Percentiles rank a stretch among this genome's conserved stretches.
Conservation (phyloP, 345 rosid genomes). For the Aquilaria sinensis region DNA sequence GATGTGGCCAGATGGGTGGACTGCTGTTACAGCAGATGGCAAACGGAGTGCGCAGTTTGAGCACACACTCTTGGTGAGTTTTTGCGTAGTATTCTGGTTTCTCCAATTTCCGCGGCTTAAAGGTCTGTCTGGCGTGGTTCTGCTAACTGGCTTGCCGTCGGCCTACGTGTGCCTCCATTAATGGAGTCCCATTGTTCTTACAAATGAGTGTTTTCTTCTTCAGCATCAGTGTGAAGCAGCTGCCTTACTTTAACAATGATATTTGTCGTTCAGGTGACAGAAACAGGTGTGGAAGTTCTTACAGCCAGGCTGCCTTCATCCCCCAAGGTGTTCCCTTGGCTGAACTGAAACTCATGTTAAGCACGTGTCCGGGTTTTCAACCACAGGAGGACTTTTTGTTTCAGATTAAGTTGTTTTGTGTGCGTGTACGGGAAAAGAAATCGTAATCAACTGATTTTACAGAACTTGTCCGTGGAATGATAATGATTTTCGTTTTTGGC, state of each 20-base stretch:
- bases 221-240: background rate
- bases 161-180: background rate
- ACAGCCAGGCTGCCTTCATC: conserved; percentile 84
- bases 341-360: conserved; percentile 14
- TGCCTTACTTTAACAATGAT: background rate
- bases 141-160: background rate
- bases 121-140: background rate
- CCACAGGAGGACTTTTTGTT: background rate
- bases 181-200: background rate
- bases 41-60: conserved; percentile 98
- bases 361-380: conserved; percentile 3
- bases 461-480: background rate
- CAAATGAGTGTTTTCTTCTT: background rate
- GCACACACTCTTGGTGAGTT: conserved; percentile 81
- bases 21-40: conserved; percentile 91
- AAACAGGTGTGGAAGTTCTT: conserved; percentile 88
- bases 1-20: conserved; percentile 99
- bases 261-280: conserved; percentile 55
- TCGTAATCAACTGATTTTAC: background rate
- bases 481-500: background rate
- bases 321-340: conserved; percentile 73
- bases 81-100: background rate
- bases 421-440: background rate
- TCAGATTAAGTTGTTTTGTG: background rate
- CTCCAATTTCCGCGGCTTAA: background rate